Conservation (phyloP, 2,329 filamentous ascomycete genomes). For the Epichloe baconii region DNA sequence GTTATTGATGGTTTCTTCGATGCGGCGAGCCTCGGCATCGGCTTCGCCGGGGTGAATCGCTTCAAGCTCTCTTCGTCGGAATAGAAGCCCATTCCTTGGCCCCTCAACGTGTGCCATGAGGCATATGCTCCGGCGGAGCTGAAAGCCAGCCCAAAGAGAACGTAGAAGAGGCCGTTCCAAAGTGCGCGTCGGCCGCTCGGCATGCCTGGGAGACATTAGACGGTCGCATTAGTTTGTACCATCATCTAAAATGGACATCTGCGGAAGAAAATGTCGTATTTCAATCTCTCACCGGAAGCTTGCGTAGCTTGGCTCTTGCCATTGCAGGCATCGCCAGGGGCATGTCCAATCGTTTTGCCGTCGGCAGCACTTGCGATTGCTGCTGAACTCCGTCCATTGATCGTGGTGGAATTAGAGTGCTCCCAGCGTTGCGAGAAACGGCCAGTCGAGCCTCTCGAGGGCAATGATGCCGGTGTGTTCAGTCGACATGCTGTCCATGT, state of each 20-base stretch:
- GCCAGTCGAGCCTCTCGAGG: background rate
- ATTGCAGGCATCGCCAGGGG: too few relatives aligned
- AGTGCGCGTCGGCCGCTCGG: background rate
- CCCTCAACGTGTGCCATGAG: conserved; percentile 23
- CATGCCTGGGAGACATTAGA: background rate
- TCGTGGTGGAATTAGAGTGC: background rate
- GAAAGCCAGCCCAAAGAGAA: conserved; percentile 19
- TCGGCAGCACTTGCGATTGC: too few relatives aligned
- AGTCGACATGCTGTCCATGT: background rate
- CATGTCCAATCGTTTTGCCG: too few relatives aligned
- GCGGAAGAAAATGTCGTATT: background rate
- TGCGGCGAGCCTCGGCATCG: conserved; percentile 40
- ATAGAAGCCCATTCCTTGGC: conserved; percentile 25
- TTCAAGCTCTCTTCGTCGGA: conserved; percentile 59
- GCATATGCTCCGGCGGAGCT: conserved; percentile 19
- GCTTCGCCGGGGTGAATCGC: conserved; percentile 41
- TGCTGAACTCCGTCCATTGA: too few relatives aligned
- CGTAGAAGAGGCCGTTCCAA: conserved; percentile 14
- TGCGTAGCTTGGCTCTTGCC: too few relatives aligned
- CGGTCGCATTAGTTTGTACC: background rate
- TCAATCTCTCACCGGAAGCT: background rate
- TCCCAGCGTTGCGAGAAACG: background rate
- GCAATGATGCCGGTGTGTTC: background rate
- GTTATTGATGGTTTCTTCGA: conserved; percentile 61
- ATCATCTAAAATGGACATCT: too few relatives aligned